phyloP scores from a whole-genome alignment of 106 monocot species.

The Vanilla planifolia region DNA sequence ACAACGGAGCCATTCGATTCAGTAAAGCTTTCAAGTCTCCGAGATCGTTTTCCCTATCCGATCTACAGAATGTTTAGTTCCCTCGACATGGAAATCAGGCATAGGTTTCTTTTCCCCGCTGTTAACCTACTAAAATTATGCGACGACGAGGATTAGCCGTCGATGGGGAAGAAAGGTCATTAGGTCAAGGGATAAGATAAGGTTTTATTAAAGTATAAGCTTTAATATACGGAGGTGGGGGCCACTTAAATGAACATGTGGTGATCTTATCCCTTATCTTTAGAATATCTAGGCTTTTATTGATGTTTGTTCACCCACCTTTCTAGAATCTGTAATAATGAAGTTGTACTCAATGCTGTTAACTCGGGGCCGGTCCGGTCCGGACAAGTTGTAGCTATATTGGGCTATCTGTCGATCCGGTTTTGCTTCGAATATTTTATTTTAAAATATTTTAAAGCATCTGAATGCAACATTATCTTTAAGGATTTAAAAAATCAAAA shows the following conservation, averaged over 20 bases:
- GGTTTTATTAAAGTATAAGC: background rate
- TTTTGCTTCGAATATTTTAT: no score
- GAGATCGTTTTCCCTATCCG: conserved; percentile 27
- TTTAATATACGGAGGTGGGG: no score
- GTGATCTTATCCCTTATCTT: background rate
- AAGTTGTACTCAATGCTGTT: no score
- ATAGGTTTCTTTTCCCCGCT: background rate
- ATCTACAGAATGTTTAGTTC: conserved; percentile 34
- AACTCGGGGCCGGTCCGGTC: no score
- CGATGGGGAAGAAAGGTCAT: no score
- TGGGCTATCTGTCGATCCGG: no score
- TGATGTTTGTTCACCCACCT: background rate
- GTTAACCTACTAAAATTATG: background rate
- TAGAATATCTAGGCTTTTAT: background rate
- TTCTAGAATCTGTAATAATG: background rate
- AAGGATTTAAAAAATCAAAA: no score
- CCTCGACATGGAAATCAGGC: background rate
- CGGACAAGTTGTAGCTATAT: no score
- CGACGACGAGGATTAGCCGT: no score
- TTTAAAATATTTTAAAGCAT: no score
- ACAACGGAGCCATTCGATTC: background rate
- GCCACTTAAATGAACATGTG: background rate
- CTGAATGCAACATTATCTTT: no score
- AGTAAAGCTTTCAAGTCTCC: conserved; percentile 10
- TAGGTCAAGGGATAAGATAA: conserved; percentile 2